Percentiles rank a stretch among this genome's conserved stretches.
phyloP scores from a whole-genome alignment of 371 early-diverging fungal genomes.

The Lichtheimia ornata region DNA sequence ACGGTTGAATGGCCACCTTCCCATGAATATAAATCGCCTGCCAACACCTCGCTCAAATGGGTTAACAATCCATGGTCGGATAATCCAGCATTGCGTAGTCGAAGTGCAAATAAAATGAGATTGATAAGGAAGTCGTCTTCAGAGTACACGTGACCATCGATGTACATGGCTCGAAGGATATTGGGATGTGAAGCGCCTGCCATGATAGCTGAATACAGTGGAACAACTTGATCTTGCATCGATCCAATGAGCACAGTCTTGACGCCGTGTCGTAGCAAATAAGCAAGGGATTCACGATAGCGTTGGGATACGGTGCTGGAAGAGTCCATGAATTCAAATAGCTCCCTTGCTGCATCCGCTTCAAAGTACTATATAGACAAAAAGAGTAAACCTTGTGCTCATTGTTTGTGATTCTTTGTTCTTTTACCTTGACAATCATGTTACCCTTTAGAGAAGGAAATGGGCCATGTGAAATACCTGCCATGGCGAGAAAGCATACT shows the following conservation, averaged over 20 bases:
- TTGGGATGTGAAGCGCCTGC: constrained; percentile 86
- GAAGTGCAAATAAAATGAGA: constrained; percentile 82
- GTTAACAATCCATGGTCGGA: constrained; percentile 84
- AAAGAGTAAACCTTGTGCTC: neutral
- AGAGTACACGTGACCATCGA: constrained; percentile 78
- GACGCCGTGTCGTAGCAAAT: constrained; percentile 69
- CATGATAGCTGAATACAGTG: constrained; percentile 93
- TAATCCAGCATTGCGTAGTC: constrained; percentile 82
- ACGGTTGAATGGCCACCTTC: constrained; percentile 92
- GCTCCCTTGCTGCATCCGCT: constrained; percentile 87
- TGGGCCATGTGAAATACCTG: constrained; percentile 92
- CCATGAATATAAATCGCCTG: constrained; percentile 87
- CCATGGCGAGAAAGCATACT: constrained; percentile 86
- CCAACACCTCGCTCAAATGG: constrained; percentile 83
- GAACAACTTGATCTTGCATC: constrained; percentile 95
- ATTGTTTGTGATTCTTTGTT: neutral
- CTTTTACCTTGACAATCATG: constrained; percentile 71
- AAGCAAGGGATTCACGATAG: constrained; percentile 72
- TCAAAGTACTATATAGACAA: constrained; percentile 74
- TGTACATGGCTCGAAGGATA: constrained; percentile 88
- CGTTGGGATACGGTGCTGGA: constrained; percentile 64
- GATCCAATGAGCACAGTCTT: constrained; percentile 73
- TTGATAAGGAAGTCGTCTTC: constrained; percentile 85
- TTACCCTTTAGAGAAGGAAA: constrained; percentile 83
- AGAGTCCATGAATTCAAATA: constrained; percentile 92